phyloP scores from a whole-genome alignment of 2,329 filamentous ascomycete species.

The Botrytis squamosa region DNA sequence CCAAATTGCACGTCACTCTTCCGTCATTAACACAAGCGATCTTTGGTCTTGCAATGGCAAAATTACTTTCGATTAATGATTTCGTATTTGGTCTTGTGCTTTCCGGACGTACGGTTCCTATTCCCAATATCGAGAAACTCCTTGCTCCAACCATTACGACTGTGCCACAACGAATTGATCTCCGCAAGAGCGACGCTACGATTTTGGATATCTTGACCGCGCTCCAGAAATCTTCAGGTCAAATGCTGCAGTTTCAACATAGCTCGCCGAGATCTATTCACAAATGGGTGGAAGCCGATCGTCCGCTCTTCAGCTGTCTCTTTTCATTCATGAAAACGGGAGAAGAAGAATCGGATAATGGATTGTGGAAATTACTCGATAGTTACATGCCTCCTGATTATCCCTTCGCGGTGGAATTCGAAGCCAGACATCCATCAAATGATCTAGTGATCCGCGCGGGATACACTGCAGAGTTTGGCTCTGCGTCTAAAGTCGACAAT shows the following conservation, averaged over 20 bases:
- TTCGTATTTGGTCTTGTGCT: constrained; percentile 46
- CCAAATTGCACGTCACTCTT: constrained; percentile 24
- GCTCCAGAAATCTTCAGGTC: constrained; percentile 9
- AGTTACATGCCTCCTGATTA: constrained; percentile 14
- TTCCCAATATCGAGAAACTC: constrained; percentile 43
- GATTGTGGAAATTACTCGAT: background rate
- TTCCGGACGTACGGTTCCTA: constrained; percentile 42
- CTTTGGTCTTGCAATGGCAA: constrained; percentile 43
- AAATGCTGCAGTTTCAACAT: constrained; percentile 7
- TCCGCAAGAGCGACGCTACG: background rate
- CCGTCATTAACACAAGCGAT: constrained; percentile 35
- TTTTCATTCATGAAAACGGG: constrained; percentile 14
- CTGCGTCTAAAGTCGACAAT: background rate
- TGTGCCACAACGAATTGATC: constrained; percentile 42
- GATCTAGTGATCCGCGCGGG: constrained; percentile 1
- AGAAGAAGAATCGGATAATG: constrained; percentile 1
- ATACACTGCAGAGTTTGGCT: background rate
- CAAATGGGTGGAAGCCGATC: constrained; percentile 13
- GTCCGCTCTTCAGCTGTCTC: constrained; percentile 6
- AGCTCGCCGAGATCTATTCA: constrained; percentile 5
- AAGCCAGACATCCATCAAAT: background rate
- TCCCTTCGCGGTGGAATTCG: constrained; percentile 13
- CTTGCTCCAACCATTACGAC: constrained; percentile 46
- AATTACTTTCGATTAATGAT: constrained; percentile 42
- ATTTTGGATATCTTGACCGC: background rate